These are phyloP conservation scores for Crithidia acanthocephali DNA, from an alignment of 208 protist species.

Conservation along the genomic window DNA sequence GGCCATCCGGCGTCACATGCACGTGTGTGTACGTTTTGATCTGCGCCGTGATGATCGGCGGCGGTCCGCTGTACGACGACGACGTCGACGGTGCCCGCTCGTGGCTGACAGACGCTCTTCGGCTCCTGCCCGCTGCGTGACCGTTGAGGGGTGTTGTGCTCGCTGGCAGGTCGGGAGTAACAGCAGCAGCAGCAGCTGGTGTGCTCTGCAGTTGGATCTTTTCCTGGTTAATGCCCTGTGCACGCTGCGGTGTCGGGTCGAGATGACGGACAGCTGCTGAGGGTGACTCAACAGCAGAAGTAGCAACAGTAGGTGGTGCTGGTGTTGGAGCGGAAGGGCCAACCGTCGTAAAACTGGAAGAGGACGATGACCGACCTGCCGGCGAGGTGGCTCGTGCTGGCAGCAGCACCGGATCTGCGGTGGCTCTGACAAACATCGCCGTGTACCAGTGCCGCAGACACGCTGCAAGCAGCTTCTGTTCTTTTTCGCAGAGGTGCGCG, in stretches of 20 bases:
- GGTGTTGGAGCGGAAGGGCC: neutral
- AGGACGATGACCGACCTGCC: neutral
- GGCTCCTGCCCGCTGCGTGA: neutral
- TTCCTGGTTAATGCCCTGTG: neutral
- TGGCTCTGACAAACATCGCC: conserved; percentile 53
- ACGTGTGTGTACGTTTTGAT: conserved; percentile 36
- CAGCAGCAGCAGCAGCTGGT: neutral
- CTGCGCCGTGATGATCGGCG: conserved; percentile 24
- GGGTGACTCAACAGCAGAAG: no score
- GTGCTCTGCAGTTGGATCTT: neutral
- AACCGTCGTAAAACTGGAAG: neutral
- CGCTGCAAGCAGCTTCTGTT: conserved; percentile 28
- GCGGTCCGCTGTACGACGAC: neutral
- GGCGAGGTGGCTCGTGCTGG: neutral
- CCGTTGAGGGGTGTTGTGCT: neutral
- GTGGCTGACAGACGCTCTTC: neutral
- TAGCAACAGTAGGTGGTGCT: neutral
- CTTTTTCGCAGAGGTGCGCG: conserved; percentile 30
- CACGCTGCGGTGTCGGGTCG: neutral
- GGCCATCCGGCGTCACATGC: conserved; percentile 24
- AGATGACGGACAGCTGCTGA: neutral
- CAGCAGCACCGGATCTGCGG: neutral
- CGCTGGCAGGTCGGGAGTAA: neutral
- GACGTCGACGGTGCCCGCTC: neutral
- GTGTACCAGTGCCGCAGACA: conserved; percentile 68